Evolutionary conservation across 1,284 basidiomycete genomes (phyloP).

Genomic region (Malassezia cuniculi): DNA sequence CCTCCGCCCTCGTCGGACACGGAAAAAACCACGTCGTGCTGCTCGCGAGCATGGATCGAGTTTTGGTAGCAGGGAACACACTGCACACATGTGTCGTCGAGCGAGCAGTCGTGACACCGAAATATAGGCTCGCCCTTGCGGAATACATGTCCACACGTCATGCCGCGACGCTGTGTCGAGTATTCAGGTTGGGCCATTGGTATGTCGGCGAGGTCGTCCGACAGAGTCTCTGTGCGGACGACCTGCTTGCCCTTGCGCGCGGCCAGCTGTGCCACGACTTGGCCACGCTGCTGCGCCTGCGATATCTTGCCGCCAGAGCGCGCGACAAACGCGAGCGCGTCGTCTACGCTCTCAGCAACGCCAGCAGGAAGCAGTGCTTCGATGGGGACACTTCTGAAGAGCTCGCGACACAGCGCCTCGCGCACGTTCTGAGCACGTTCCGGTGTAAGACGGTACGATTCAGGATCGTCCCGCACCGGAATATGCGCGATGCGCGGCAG

Average conservation of each 20-base stretch:
- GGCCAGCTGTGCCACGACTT: neutral
- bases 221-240: neutral
- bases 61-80: constrained; percentile 41
- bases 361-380: constrained; percentile 1
- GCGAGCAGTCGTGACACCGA: constrained; percentile 41
- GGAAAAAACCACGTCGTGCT: constrained; percentile 41
- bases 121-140: constrained; percentile 45
- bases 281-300: constrained; percentile 7
- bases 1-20: constrained; percentile 34
- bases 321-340: constrained; percentile 2
- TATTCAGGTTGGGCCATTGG: constrained; percentile 24
- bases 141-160: constrained; percentile 45
- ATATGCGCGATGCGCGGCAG: constrained; percentile 12
- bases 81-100: constrained; percentile 43
- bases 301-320: constrained; percentile 2
- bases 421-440: constrained; percentile 5
- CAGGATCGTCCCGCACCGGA: constrained; percentile 6
- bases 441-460: constrained; percentile 4
- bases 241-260: neutral
- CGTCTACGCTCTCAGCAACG: neutral
- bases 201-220: neutral
- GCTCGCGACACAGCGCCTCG: constrained; percentile 2
- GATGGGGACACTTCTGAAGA: constrained; percentile 4
- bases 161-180: constrained; percentile 31
- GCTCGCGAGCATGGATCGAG: constrained; percentile 29